Conservation (phyloP, 2,329 filamentous ascomycete genomes). For the Neonectria coccinea region DNA sequence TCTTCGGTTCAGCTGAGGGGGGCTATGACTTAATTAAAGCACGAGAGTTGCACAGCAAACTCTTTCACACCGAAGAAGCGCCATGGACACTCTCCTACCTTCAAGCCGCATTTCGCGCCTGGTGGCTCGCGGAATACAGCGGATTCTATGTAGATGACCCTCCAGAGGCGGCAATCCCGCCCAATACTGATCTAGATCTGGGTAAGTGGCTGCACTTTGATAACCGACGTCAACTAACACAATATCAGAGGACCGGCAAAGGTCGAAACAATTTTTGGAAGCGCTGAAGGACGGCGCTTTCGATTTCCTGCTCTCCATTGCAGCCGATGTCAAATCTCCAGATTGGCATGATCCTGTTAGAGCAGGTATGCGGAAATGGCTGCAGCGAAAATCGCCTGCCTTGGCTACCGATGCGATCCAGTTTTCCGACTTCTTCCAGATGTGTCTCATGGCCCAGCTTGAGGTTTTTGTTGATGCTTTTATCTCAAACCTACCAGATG, state of each 20-base stretch:
- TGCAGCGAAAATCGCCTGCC: constrained; percentile 82
- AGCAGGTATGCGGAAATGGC: constrained; percentile 81
- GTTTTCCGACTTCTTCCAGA: constrained; percentile 79
- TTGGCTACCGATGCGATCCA: constrained; percentile 74
- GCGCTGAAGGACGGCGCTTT: constrained; percentile 89
- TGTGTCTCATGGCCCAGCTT: constrained; percentile 80
- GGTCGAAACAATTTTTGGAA: constrained; percentile 79
- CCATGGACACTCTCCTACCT: constrained; percentile 80
- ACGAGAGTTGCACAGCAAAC: constrained; percentile 74
- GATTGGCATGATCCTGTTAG: constrained; percentile 92
- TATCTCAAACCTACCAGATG: constrained; percentile 94
- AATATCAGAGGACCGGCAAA: constrained; percentile 72
- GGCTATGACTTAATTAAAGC: constrained; percentile 75
- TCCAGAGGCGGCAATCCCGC: constrained; percentile 65
- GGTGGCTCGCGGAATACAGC: constrained; percentile 95
- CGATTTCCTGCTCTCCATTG: constrained; percentile 88
- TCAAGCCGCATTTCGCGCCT: constrained; percentile 80
- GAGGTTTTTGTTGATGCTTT: constrained; percentile 92
- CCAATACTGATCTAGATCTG: constrained; percentile 72
- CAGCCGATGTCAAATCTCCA: constrained; percentile 81
- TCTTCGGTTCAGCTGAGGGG: constrained; percentile 82
- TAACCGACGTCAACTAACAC: constrained; percentile 33
- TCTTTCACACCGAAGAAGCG: constrained; percentile 76
- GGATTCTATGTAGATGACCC: constrained; percentile 86
- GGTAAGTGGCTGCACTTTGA: constrained; percentile 49